Evolutionary conservation across 495 filamentous ascomycete genomes (phyloP).

Genomic region (Podospora fimiseda): DNA sequence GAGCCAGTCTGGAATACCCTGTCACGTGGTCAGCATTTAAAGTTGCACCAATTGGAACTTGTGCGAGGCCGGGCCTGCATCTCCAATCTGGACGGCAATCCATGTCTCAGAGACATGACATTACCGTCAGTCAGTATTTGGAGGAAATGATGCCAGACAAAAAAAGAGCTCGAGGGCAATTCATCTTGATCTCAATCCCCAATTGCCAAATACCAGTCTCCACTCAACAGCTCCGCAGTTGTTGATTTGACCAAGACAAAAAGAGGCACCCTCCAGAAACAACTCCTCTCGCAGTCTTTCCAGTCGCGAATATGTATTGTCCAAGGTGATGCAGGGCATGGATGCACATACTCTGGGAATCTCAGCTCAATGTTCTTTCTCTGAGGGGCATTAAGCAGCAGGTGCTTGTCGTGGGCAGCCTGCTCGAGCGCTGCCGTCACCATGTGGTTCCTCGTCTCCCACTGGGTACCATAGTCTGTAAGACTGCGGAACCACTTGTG

Average conservation of each 20-base stretch:
- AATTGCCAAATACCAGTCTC: too few species aligned
- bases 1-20: slow-evolving; percentile 40
- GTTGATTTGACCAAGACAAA: too few species aligned
- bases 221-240: too few species aligned
- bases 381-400: slow-evolving; percentile 28
- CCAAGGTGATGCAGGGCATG: neutral
- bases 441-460: slow-evolving; percentile 36
- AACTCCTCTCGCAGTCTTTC: neutral
- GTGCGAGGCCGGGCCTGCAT: too few species aligned
- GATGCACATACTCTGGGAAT: slow-evolving; percentile 41
- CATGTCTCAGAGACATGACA: too few species aligned
- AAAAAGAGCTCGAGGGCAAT: too few species aligned
- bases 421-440: slow-evolving; percentile 37
- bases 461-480: slow-evolving; percentile 32
- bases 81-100: too few species aligned
- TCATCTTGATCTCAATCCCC: too few species aligned
- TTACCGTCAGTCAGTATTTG: too few species aligned
- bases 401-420: slow-evolving; percentile 44
- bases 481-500: slow-evolving; percentile 28
- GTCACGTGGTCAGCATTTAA: slow-evolving; percentile 25
- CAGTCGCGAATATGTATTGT: too few species aligned
- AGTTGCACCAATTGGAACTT: slow-evolving; percentile 11
- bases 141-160: too few species aligned
- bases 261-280: neutral
- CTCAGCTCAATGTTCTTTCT: slow-evolving; percentile 35